Conservation (phyloP, 805 yeast genomes). For the Starmerella riodocensis region DNA sequence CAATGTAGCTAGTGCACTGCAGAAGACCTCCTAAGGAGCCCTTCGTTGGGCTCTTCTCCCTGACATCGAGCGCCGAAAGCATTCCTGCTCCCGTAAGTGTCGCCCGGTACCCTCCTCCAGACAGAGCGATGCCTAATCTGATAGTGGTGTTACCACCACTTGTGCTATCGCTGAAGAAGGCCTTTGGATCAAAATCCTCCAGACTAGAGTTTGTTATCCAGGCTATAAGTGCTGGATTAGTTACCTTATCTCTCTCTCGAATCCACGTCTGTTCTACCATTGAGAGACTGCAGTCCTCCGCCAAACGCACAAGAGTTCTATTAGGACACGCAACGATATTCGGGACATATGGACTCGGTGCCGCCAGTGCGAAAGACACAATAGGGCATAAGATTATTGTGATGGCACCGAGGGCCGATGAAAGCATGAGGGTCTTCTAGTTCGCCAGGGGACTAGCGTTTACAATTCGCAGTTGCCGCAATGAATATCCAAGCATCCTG, state of each 20-base stretch:
- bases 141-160: conserved; percentile 23
- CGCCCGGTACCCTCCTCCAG: conserved; percentile 89
- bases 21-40: conserved; percentile 60
- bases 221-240: conserved; percentile 29
- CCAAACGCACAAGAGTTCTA: background rate
- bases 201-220: conserved; percentile 36
- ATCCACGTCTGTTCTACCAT: conserved; percentile 24
- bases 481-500: no score
- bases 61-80: conserved; percentile 61
- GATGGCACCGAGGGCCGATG: no score
- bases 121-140: conserved; percentile 45
- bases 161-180: conserved; percentile 17
- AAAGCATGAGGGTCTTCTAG: no score
- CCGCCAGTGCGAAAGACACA: background rate
- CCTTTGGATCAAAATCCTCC: conserved; percentile 36
- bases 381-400: no score
- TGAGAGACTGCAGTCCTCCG: conserved; percentile 3
- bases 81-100: conserved; percentile 79
- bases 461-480: no score
- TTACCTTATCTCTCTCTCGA: conserved; percentile 21
- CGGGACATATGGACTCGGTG: conserved; percentile 7
- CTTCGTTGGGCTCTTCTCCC: conserved; percentile 41
- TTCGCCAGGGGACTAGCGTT: no score
- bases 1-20: conserved; percentile 54
- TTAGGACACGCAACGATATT: conserved; percentile 2